Evolutionary conservation across 129 eudicot genomes (phyloP).

Genomic region (Ambrosia trifida): DNA sequence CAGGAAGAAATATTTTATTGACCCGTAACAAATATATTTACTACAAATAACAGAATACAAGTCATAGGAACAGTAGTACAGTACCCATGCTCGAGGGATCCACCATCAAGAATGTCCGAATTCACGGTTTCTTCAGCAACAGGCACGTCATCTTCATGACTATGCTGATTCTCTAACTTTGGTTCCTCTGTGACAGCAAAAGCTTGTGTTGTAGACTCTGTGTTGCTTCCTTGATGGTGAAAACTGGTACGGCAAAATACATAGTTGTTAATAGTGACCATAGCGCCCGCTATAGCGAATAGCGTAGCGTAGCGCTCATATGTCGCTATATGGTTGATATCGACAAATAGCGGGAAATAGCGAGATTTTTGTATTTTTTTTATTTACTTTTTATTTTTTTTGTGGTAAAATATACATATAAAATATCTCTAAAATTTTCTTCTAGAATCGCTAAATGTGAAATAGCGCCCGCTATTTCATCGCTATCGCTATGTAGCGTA

Average conservation of each 20-base stretch:
- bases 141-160: slow-evolving; percentile 25
- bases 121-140: slow-evolving; percentile 23
- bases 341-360: too few relatives aligned
- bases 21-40: neutral
- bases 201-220: slow-evolving; percentile 14
- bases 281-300: too few relatives aligned
- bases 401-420: too few relatives aligned
- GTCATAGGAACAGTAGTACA: slow-evolving; percentile 25
- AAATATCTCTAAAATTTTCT: too few relatives aligned
- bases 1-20: neutral
- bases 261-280: too few relatives aligned
- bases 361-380: too few relatives aligned
- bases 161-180: slow-evolving; percentile 26
- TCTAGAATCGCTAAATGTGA: too few relatives aligned
- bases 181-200: slow-evolving; percentile 19
- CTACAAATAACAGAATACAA: slow-evolving; percentile 10
- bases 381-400: too few relatives aligned
- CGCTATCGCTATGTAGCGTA: too few relatives aligned
- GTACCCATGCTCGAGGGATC: slow-evolving; percentile 67
- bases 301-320: too few relatives aligned
- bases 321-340: too few relatives aligned
- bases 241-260: slow-evolving; percentile 25
- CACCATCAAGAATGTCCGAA: slow-evolving; percentile 46
- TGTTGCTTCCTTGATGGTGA: slow-evolving; percentile 30
- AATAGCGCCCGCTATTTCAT: too few relatives aligned